These are phyloP conservation scores for Trichoderma virens DNA, from an alignment of 495 filamentous ascomycete genomes.

Conservation along the genomic window DNA sequence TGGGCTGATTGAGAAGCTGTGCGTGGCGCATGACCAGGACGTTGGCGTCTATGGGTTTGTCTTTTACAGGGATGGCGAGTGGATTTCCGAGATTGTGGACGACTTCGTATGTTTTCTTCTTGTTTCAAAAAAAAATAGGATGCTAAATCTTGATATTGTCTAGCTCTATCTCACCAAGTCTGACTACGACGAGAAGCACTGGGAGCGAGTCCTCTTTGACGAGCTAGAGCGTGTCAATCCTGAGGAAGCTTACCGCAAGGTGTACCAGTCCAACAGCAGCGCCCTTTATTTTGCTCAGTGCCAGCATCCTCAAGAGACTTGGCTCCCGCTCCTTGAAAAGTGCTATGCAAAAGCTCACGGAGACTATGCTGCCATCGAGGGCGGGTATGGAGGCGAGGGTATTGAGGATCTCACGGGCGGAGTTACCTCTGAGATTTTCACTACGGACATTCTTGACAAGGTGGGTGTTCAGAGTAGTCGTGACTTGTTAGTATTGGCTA, in stretches of 20 bases:
- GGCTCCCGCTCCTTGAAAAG: conserved; percentile 90
- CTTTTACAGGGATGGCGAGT: conserved; percentile 87
- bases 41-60: conserved; percentile 94
- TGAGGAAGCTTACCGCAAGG: conserved; percentile 69
- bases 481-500: no score
- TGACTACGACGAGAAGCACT: conserved; percentile 68
- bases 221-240: conserved; percentile 60
- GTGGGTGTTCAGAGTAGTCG: no score
- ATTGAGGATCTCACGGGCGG: conserved; percentile 92
- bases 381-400: conserved; percentile 79
- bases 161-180: conserved; percentile 68
- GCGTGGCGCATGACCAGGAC: conserved; percentile 69
- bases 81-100: conserved; percentile 86
- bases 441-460: conserved; percentile 78
- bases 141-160: conserved; percentile 7
- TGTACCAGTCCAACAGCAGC: conserved; percentile 63
- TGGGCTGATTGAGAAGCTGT: conserved; percentile 70
- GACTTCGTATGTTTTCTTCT: conserved; percentile 30
- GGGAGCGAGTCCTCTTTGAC: conserved; percentile 63
- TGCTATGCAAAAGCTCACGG: conserved; percentile 95
- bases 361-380: conserved; percentile 75
- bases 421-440: conserved; percentile 72
- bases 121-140: conserved; percentile 10
- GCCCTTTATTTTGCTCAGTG: conserved; percentile 86
- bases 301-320: conserved; percentile 80